phyloP scores from a whole-genome alignment of 306 rosid species.

The Medicago lupulina region DNA sequence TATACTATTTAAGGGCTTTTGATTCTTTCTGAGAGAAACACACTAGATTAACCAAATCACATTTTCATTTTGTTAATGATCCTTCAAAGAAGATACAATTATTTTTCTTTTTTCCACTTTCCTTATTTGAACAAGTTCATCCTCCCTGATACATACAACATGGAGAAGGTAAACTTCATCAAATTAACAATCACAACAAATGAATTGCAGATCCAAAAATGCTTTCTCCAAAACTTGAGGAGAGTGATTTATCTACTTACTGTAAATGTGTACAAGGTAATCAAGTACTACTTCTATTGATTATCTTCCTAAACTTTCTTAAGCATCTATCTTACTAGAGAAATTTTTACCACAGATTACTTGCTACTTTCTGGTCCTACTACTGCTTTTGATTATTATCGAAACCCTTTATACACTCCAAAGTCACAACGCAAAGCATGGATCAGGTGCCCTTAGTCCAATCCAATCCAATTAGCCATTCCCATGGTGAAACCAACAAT shows the following conservation, averaged over 20 bases:
- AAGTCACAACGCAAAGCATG: conserved; percentile 21
- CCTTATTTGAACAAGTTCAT: background rate
- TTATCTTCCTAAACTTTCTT: conserved; percentile 47
- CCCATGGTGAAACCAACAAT: conserved; percentile 13
- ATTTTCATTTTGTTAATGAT: background rate
- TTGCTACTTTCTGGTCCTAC: conserved; percentile 41
- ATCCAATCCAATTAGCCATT: conserved; percentile 32
- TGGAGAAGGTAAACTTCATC: background rate
- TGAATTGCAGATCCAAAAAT: conserved; percentile 22
- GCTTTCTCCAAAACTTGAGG: background rate
- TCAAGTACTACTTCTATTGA: conserved; percentile 38
- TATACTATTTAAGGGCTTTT: too few species aligned
- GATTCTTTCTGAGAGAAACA: background rate
- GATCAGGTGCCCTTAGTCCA: conserved; percentile 33
- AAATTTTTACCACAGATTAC: conserved; percentile 37
- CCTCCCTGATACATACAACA: background rate
- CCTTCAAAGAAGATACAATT: background rate
- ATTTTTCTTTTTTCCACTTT: background rate
- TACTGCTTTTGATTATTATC: conserved; percentile 17
- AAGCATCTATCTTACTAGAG: conserved; percentile 35
- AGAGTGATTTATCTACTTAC: conserved; percentile 49
- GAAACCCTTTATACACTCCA: conserved; percentile 33
- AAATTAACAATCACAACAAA: conserved; percentile 11
- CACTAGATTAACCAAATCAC: background rate
- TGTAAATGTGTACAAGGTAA: conserved; percentile 63